Conservation (phyloP, 768 basidiomycete genomes). For the Kwoniella mangroviensis region DNA sequence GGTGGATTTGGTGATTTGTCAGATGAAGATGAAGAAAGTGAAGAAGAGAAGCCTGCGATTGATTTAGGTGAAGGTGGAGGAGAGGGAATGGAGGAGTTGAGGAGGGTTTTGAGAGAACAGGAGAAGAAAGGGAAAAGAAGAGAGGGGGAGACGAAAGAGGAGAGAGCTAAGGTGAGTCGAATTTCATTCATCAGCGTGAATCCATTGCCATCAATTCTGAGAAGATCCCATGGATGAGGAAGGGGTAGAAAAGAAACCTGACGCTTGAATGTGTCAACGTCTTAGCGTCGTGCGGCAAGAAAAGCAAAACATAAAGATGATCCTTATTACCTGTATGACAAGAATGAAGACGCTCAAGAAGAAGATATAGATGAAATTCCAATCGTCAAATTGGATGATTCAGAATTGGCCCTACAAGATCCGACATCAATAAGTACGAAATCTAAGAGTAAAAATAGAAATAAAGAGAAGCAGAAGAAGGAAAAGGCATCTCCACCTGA, state of each 20-base stretch:
- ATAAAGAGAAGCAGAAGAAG: conserved; percentile 2
- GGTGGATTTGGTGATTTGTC: conserved; percentile 35
- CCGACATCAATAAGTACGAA: neutral
- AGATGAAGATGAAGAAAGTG: conserved; percentile 30
- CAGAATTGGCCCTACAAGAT: conserved; percentile 20
- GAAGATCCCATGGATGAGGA: no score
- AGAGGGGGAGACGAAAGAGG: conserved; percentile 57
- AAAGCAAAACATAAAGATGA: conserved; percentile 78
- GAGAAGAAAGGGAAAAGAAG: conserved; percentile 50
- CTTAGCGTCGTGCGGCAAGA: conserved; percentile 74
- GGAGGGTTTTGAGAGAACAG: conserved; percentile 56
- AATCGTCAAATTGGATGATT: conserved; percentile 74
- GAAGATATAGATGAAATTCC: conserved; percentile 91
- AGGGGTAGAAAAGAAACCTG: no score
- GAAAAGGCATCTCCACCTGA: conserved; percentile 36
- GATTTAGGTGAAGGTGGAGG: conserved; percentile 56
- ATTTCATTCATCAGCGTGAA: neutral
- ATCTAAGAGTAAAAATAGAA: conserved; percentile 23
- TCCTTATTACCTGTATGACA: conserved; percentile 84
- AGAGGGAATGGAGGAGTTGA: conserved; percentile 50
- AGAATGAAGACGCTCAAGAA: conserved; percentile 37
- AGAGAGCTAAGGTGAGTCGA: conserved; percentile 66
- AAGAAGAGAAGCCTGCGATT: conserved; percentile 46
- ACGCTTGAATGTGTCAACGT: neutral
- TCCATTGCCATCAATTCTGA: no score